Evolutionary conservation across 805 yeast genomes (phyloP), one percentile per base, ranked within the genome.

Genomic region (Metschnikowia sp.): DNA sequence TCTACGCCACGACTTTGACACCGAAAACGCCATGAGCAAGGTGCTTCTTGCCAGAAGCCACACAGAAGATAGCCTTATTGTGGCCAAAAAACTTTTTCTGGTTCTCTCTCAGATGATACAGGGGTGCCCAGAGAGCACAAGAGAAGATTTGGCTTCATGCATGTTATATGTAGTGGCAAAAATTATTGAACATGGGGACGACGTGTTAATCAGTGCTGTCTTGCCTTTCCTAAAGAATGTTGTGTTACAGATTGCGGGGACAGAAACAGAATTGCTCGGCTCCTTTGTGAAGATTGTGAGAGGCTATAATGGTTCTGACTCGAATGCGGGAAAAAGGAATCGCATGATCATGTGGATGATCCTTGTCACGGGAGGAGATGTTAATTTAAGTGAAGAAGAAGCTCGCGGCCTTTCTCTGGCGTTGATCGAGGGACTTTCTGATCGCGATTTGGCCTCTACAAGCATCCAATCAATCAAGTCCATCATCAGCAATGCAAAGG

Each of bases 101-200:
- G 72, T 77, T 1, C 68, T 87, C 19, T 78, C 82, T n/a, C 79
- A 71, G 8, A 85, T 87, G 83, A 74, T 82, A 19, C 74, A 73
- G 12, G 69, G 69, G 32, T 82, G 91, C 55, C 92, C 95, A 0
- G 44, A 28, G 8, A 79, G 74, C 26, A 85, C 88, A 39, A 80
- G 80, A 54, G 64, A 72, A 10, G 98, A 92, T 61, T 66, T 92
- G 29, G 81, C 80, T 59, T 77, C 91, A 0, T 84, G 96, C 56
- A 57, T 86, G 35, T 64, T 91, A 22, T 83, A 76, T 56, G 75
- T 85, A 7, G 77, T 86, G 48, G 79, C 84, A 7, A 72, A 75
- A 55, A 69, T 85, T 42, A 79, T 77, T 58, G 77, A 79, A 56
- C 68, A 58, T 49, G 56, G 64, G 44, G 66, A 70, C 38, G 71